Base-by-base conservation (phyloP, 2,329 filamentous ascomycete genomes). In the Claviceps capensis region DNA sequence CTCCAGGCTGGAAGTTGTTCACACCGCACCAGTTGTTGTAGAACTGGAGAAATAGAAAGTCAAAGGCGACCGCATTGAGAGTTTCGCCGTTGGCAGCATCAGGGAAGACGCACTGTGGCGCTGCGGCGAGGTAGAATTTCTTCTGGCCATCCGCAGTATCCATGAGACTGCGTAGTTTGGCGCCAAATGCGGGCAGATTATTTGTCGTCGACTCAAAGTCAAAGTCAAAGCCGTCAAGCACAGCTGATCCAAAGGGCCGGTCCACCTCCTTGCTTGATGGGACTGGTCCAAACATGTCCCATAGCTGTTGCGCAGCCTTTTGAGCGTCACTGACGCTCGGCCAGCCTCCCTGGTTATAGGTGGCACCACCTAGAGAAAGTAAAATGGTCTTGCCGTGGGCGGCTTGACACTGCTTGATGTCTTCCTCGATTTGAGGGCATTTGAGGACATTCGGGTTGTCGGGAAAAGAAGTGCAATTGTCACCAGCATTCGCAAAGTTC, bases 171-270 rank as follows among this genome's bases (percentile, higher is more conserved):
- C 81, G 77, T 9, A 87, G 73, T 51, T 74, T 69, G 40, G 72
- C 69, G 1, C 75, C 82, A 58, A 88, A 85, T 1, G 77, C 67
- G 0, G 70, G 72, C 67, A 84, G 79, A 67, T 86, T 82, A 47
- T 65, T 65, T 14, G 77, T 75, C 2, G 66, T 65, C 4, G 77
- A 71, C 67, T 88, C 85, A 55, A 88, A 82, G 63, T 89, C 85
- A 56, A 88, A 80, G 66, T 89, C 85, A 63, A 89, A 88, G 4
- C 86, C 86, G 63, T 89, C 83, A 43, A 89, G 68, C 4, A 78
- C 71, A 9, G 81, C 78, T 13, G 68, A 66, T 11, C 53, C 53
- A 22, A 54, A 54, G 1, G 85, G 85, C 8, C 86, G 78, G 52
- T 78, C 72, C 7, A 69, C 69, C 1, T 64, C 65, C 42, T 66